Percentiles rank a stretch among this genome's conserved stretches.
Evolutionary conservation across 139 green algal genomes (phyloP).

Genomic region (Volvox reticuliferus): DNA sequence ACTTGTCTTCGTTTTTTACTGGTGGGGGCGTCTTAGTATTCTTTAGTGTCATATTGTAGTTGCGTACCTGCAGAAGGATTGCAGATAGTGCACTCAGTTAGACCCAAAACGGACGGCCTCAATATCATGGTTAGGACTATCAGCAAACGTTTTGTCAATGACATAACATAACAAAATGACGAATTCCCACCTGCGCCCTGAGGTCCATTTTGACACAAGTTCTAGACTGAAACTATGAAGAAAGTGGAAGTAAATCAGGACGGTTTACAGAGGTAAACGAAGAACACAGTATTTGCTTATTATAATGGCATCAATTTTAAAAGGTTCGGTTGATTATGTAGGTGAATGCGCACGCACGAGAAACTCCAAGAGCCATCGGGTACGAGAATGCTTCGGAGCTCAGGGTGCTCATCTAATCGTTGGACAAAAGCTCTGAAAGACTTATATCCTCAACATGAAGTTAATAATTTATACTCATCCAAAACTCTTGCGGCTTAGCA

Average conservation of each 20-base stretch:
- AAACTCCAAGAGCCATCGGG: conserved; percentile 18
- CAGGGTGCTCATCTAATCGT: no score
- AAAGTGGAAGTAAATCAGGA: neutral
- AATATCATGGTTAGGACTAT: no score
- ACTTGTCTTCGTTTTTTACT: conserved; percentile 44
- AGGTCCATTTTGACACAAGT: conserved; percentile 5
- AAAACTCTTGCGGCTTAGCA: no score
- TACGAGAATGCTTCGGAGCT: neutral
- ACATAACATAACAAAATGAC: neutral
- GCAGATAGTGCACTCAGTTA: neutral
- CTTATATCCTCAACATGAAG: no score
- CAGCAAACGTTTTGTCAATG: no score
- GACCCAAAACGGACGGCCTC: no score
- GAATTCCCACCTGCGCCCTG: conserved; percentile 9
- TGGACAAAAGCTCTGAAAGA: no score
- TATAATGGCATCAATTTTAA: neutral
- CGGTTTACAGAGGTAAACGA: no score
- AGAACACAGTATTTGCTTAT: no score
- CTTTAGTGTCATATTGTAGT: conserved; percentile 14
- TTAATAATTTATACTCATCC: no score
- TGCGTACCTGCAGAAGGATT: conserved; percentile 12
- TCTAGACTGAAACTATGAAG: neutral
- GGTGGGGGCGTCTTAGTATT: neutral
- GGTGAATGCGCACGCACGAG: neutral
- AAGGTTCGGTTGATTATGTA: neutral